phyloP scores from a whole-genome alignment of 2,329 filamentous ascomycete species.

The Rhinocladiella similis region DNA sequence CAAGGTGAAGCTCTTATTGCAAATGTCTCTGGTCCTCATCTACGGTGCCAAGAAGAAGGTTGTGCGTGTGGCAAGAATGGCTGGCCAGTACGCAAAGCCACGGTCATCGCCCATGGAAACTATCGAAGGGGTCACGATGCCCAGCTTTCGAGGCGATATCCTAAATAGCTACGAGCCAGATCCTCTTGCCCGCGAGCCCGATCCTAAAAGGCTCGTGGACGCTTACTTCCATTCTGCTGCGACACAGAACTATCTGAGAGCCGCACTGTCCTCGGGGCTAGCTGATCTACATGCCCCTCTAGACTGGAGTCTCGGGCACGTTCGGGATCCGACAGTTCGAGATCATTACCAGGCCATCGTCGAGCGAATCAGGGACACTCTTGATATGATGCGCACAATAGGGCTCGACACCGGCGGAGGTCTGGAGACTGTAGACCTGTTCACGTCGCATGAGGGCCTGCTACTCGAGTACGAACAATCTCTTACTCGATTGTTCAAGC shows the following conservation, averaged over 20 bases:
- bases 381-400: conserved; percentile 92
- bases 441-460: conserved; percentile 91
- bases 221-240: conserved; percentile 96
- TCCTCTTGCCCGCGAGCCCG: conserved; percentile 71
- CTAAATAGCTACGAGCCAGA: conserved; percentile 76
- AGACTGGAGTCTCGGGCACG: conserved; percentile 92
- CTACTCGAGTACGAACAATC: conserved; percentile 92
- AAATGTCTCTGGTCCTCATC: conserved; percentile 95
- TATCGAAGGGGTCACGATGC: conserved; percentile 75
- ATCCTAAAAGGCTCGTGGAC: conserved; percentile 79
- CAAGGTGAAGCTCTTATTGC: conserved; percentile 93
- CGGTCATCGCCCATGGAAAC: conserved; percentile 84
- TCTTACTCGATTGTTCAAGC: conserved; percentile 73
- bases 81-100: conserved; percentile 96
- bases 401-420: conserved; percentile 83
- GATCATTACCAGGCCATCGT: conserved; percentile 85
- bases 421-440: conserved; percentile 89
- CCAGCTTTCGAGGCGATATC: conserved; percentile 92
- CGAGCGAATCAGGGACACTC: conserved; percentile 79
- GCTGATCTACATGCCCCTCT: conserved; percentile 91
- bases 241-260: conserved; percentile 89
- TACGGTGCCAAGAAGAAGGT: conserved; percentile 80
- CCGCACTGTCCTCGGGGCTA: conserved; percentile 80
- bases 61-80: conserved; percentile 92
- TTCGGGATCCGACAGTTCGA: conserved; percentile 79